Evolutionary conservation across 331 rosid species (phyloP), one percentile per base, ranked within the genome.

Genomic region (Phaseolus coccineus): DNA sequence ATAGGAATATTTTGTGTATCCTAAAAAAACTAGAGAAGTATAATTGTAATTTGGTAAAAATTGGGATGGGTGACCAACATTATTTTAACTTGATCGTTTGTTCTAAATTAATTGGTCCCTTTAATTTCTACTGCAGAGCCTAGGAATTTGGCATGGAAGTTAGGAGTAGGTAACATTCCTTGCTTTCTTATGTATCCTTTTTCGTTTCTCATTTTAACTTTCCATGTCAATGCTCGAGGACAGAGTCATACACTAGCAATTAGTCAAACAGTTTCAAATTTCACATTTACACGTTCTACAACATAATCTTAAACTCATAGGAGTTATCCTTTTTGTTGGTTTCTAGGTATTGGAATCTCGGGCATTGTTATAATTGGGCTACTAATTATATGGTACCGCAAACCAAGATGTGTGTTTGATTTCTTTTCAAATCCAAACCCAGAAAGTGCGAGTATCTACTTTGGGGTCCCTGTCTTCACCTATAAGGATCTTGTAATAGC

Each of bases 401-500:
- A 77, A 71, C 6, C 6, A 56, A 88, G 40, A 75, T 48, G 47
- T 61, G n/a, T 55, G 71, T 69, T 81, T 66, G 81, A 46, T 65
- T 73, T 85, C 1, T 9, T 25, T 77, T 40, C 84, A 69, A 84
- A 61, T 22, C 39, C 81, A 69, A 74, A 79, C 81, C 35, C 55
- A 40, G 91, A 87, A 82, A 76, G 56, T 48, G 53, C 42, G 9
- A 69, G 71, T 56, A 27, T 74, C 66, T 83, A 80, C 74, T 80
- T 42, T 74, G 91, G 94, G 10, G 51, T 89, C 30, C 89, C 86
- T 7, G 75, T 94, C 48, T 91, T 91, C 81, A 40, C 90, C 61
- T 91, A 87, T 76, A 82, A 30, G 68, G 96, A 90, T 37, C 92
- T 91, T 61, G 81, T 81, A 79, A 87, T 76, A 57, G 97, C 94